A percentile compares a stretch with the other conserved stretches of the same genome.
Evolutionary conservation across 345 rosid species (phyloP).

Genomic region (Populus ilicifolia): DNA sequence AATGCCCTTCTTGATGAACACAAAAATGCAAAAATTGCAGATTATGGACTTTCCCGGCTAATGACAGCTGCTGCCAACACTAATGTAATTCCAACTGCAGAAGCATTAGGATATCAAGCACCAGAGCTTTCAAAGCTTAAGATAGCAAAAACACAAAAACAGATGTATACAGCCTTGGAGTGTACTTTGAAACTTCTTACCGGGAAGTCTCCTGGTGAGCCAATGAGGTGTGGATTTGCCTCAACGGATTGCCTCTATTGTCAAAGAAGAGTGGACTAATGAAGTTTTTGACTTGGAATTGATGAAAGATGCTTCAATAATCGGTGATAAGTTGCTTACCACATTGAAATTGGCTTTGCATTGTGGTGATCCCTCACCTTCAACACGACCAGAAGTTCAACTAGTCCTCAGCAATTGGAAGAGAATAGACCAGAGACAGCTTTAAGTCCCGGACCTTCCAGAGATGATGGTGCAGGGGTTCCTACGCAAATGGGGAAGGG

Average conservation of each 20-base stretch:
- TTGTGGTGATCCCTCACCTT: slow-evolving; percentile 82
- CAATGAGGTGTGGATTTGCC: slow-evolving; percentile 86
- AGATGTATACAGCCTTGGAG: slow-evolving; percentile 84
- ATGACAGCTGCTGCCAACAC: slow-evolving; percentile 79
- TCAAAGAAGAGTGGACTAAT: slow-evolving; percentile 92
- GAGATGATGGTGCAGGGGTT: slow-evolving; percentile 9
- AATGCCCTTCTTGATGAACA: slow-evolving; percentile 67
- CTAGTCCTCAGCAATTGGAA: slow-evolving; percentile 68
- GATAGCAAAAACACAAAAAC: slow-evolving; percentile 71
- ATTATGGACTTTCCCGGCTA: slow-evolving; percentile 68
- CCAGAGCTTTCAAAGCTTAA: slow-evolving; percentile 86
- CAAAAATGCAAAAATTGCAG: slow-evolving; percentile 63
- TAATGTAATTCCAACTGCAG: slow-evolving; percentile 78
- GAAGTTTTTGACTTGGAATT: slow-evolving; percentile 91
- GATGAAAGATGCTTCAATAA: slow-evolving; percentile 52
- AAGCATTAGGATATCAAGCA: slow-evolving; percentile 77
- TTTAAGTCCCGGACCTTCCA: slow-evolving; percentile 7
- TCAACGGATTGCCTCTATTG: slow-evolving; percentile 92
- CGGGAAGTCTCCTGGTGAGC: slow-evolving; percentile 85
- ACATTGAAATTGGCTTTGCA: slow-evolving; percentile 80
- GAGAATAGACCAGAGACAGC: slow-evolving; percentile 43
- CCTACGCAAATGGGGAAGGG: slow-evolving; percentile 10
- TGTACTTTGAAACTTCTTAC: slow-evolving; percentile 76
- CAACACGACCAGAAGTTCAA: slow-evolving; percentile 67
- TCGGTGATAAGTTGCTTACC: slow-evolving; percentile 74